Base-by-base conservation (phyloP, 208 protist genomes). In the Trypanosoma vivax region DNA sequence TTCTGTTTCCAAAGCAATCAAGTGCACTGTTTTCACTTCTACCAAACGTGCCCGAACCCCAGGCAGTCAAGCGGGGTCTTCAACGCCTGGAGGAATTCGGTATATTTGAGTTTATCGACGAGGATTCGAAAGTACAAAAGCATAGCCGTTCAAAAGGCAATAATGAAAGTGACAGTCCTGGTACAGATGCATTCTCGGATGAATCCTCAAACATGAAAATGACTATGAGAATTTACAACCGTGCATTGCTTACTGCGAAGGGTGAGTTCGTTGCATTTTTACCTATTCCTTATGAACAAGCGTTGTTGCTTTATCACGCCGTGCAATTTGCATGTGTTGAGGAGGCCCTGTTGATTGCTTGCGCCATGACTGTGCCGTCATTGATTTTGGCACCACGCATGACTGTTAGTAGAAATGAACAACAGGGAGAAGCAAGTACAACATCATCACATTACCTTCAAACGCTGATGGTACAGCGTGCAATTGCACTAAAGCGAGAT, bases 291-390 rank as follows among this genome's bases (percentile, higher is more conserved):
- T 50, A 75, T 39, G 70, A 84, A 38, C 65, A 71, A 24, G 75
- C 75, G 23, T 28, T 75, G 23, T 59, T 92, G 23, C 40, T 92
- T 33, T 86, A 83, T 34, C 59, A 87, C 57, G 76, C 63, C 14
- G 34, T 85, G 2, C 71, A 75, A 46, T 88, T 92, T 61, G 41
- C 52, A 43, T 85, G 76, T 46, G 63, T 89, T 4, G 77, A 92
- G 42, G 84, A 88, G n/a, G 79, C 72, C 2, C 11, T 92, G 19
- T 57, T 92, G 24, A 40, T 89, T 25, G 84, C 78, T 16, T 84
- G 74, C 37, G 84, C 76, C 28, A 89, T 87, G 80, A 65, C 80
- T 2, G 78, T 88, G 10, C 84, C 79, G 5, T 50, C 63, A 5
- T 58, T 92, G 5, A 63, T 84, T 50, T 37, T 66, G n/a, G 23